Conservation (phyloP, 2,329 filamentous ascomycete species). For the Apiospora sp. region DNA sequence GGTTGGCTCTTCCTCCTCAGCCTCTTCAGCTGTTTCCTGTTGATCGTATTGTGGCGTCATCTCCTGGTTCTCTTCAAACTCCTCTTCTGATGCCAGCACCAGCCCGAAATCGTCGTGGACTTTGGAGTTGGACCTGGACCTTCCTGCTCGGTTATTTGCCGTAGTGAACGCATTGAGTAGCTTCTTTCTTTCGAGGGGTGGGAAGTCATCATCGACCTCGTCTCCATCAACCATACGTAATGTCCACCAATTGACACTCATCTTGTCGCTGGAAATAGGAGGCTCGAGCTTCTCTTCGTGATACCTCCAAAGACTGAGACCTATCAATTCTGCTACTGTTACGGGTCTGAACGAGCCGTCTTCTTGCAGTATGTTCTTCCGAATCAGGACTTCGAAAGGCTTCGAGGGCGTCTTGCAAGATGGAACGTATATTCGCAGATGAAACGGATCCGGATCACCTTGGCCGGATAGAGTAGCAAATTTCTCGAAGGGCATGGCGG, state of each 20-base stretch:
- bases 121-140: constrained; percentile 73
- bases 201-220: constrained; percentile 86
- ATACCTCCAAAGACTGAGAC: constrained; percentile 79
- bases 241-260: constrained; percentile 84
- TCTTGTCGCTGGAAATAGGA: constrained; percentile 67
- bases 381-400: constrained; percentile 75
- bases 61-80: constrained; percentile 73
- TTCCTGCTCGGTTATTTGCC: constrained; percentile 74
- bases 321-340: constrained; percentile 82
- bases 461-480: constrained; percentile 81
- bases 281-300: constrained; percentile 79
- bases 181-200: constrained; percentile 77
- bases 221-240: constrained; percentile 85
- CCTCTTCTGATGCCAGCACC: constrained; percentile 73
- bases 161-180: constrained; percentile 82
- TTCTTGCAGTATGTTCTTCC: constrained; percentile 73
- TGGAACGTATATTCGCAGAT: constrained; percentile 79
- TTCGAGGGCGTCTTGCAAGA: constrained; percentile 71
- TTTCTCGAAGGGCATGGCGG: constrained; percentile 75
- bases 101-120: constrained; percentile 85
- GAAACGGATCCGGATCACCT: constrained; percentile 78
- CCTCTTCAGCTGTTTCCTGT: constrained; percentile 53
- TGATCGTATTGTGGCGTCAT: constrained; percentile 72
- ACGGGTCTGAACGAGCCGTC: constrained; percentile 69
- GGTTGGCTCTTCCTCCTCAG: constrained; percentile 51